Base-by-base conservation (phyloP, 805 yeast species). In the Yarrowia sp. region DNA sequence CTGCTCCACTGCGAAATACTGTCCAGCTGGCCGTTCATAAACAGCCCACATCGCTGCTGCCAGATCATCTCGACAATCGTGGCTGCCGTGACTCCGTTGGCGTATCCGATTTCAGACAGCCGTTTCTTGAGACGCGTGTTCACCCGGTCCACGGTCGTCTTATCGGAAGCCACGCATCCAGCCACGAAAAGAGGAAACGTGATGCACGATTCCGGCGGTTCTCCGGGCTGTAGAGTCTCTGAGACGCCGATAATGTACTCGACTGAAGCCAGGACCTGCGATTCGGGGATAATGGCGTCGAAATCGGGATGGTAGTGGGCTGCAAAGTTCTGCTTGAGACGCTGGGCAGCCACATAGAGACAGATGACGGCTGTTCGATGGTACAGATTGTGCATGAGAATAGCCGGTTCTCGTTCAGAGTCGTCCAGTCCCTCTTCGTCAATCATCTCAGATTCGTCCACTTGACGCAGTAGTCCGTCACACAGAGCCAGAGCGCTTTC, bases 221-320 rank as follows among this genome's bases (percentile, higher is more conserved):
- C 67, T 38, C 67, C 67, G n/a, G 67, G 56, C 48, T 63, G 46
- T 3, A 63, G 48, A 38, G 67, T 63, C 56, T 63, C 67, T 1
- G 67, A 63, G 11, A 63, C 56, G 8, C 48, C 67, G 16, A 63
- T 63, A 48, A 63, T 63, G 67, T 63, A 63, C 67, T 48, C 40
- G n/a, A 63, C 56, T 1, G 67, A 48, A 2, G 56, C 22, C 40
- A 43, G 56, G 2, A 63, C 67, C 16, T 36, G 43, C 3, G 55
- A 36, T 22, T 48, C 67, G 1, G 67, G 55, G 22, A 63, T 63
- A 15, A 63, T 63, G 38, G 55, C 56, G 46, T 63, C 67, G 40
- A 63, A 63, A 26, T 63, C 67, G n/a, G 67, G 67, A 48, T 63
- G 67, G 48, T 63, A 63, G 19, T 63, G 67, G 26, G 56, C 67